Percentiles rank a stretch among this genome's conserved stretches.
phyloP scores from a whole-genome alignment of 768 basidiomycete species.

The Kwoniella sp. region DNA sequence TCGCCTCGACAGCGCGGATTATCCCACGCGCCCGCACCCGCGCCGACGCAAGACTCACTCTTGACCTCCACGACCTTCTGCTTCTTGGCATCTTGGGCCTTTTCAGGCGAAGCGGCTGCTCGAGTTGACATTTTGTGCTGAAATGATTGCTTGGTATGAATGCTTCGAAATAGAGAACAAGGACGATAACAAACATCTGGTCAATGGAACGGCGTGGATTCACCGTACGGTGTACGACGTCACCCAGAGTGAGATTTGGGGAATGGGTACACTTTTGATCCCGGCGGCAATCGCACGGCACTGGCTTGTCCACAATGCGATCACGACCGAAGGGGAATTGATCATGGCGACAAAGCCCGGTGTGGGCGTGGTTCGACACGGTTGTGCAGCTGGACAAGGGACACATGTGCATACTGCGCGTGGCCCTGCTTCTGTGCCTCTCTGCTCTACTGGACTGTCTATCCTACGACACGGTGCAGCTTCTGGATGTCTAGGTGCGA shows the following conservation, averaged over 20 bases:
- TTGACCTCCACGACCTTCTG: conserved; percentile 44
- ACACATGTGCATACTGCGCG: no score
- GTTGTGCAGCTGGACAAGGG: no score
- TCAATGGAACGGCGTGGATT: no score
- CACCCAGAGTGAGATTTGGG: background rate
- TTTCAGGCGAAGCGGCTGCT: conserved; percentile 28
- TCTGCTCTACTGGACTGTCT: background rate
- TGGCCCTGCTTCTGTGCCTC: no score
- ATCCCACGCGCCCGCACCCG: no score
- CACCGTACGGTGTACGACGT: background rate
- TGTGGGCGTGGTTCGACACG: no score
- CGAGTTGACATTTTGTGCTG: conserved; percentile 19
- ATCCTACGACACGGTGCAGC: conserved; percentile 25
- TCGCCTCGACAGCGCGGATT: background rate
- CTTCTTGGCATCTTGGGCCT: conserved; percentile 39
- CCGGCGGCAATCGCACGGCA: background rate
- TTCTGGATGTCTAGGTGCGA: conserved; percentile 18
- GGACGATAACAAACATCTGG: no score
- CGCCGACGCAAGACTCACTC: conserved; percentile 28
- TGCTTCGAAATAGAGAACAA: no score
- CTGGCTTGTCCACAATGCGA: background rate
- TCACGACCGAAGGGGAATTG: no score
- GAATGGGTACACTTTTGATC: background rate
- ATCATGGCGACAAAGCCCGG: no score
- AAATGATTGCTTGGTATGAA: background rate